Percentiles rank a stretch among this genome's conserved stretches.
These are phyloP conservation scores for Wakefieldia striispora DNA, from an alignment of 768 basidiomycete genomes.

Conservation along the genomic window DNA sequence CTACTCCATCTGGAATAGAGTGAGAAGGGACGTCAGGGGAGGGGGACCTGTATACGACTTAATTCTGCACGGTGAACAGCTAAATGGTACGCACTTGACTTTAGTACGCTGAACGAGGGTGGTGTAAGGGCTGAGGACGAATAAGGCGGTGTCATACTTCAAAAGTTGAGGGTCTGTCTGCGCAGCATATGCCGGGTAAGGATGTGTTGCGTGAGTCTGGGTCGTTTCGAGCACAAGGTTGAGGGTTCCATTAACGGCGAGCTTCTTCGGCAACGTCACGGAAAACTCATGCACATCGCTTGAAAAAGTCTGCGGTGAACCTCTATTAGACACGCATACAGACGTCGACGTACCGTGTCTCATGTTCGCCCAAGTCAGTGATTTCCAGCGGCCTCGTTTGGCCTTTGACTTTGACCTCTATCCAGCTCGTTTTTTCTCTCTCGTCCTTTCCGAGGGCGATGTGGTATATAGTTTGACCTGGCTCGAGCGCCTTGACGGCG, in stretches of 20 bases:
- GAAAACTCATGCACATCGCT: constrained; percentile 53
- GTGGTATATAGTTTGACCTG: constrained; percentile 61
- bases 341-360: constrained; percentile 47
- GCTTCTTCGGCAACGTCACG: constrained; percentile 59
- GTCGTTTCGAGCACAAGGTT: constrained; percentile 79
- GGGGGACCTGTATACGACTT: constrained; percentile 50
- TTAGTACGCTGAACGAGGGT: constrained; percentile 85
- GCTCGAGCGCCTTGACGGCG: constrained; percentile 70
- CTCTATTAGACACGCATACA: constrained; percentile 2
- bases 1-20: constrained; percentile 61
- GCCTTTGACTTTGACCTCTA: constrained; percentile 81
- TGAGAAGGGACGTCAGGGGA: constrained; percentile 69
- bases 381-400: constrained; percentile 51
- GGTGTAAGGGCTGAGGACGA: constrained; percentile 81
- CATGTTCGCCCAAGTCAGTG: constrained; percentile 46
- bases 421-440: constrained; percentile 65
- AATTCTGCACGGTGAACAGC: background rate
- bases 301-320: constrained; percentile 29
- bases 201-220: constrained; percentile 72
- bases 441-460: constrained; percentile 65
- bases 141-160: constrained; percentile 72
- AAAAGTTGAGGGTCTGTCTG: constrained; percentile 81
- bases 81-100: constrained; percentile 58
- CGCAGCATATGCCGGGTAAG: constrained; percentile 69
- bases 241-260: constrained; percentile 57